Evolutionary conservation across 2,329 filamentous ascomycete genomes (phyloP).

Genomic region (Tolypocladium ophioglossoides): DNA sequence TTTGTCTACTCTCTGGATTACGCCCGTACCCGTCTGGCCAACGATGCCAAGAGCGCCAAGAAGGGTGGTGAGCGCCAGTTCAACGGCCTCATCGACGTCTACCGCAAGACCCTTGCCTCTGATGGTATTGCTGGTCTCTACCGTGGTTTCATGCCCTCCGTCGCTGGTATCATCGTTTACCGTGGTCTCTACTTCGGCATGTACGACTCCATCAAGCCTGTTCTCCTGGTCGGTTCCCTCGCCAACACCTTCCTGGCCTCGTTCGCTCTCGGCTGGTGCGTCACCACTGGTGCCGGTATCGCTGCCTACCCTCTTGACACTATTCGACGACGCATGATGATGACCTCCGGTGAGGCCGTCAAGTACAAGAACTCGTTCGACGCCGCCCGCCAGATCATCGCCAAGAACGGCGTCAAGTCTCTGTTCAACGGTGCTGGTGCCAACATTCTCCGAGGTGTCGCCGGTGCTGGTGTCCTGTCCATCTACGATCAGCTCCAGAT

Average conservation of each 20-base stretch:
- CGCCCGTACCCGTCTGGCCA: slow-evolving; percentile 99
- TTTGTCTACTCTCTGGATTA: slow-evolving; percentile 99
- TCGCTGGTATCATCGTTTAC: slow-evolving; percentile 99
- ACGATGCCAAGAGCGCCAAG: slow-evolving; percentile 99
- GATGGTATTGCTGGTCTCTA: slow-evolving; percentile 99
- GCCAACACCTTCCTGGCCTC: slow-evolving; percentile 99
- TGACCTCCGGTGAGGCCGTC: slow-evolving; percentile 95
- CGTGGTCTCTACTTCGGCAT: slow-evolving; percentile 99
- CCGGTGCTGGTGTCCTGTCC: slow-evolving; percentile 99
- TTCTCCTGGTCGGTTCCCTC: slow-evolving; percentile 82
- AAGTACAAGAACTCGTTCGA: slow-evolving; percentile 98
- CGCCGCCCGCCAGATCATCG: slow-evolving; percentile 91
- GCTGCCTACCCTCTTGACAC: slow-evolving; percentile 99
- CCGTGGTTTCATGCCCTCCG: slow-evolving; percentile 99
- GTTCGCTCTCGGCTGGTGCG: slow-evolving; percentile 95
- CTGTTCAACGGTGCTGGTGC: slow-evolving; percentile 99
- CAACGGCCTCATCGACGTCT: slow-evolving; percentile 99
- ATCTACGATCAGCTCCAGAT: slow-evolving; percentile 99
- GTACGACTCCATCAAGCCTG: slow-evolving; percentile 99
- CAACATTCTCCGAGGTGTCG: slow-evolving; percentile 99
- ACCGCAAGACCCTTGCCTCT: slow-evolving; percentile 98
- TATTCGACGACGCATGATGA: slow-evolving; percentile 99
- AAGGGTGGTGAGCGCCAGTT: slow-evolving; percentile 96
- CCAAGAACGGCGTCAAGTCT: slow-evolving; percentile 94
- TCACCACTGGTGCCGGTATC: slow-evolving; percentile 99